Conservation (phyloP, 345 rosid species). For the Reutealis trisperma region DNA sequence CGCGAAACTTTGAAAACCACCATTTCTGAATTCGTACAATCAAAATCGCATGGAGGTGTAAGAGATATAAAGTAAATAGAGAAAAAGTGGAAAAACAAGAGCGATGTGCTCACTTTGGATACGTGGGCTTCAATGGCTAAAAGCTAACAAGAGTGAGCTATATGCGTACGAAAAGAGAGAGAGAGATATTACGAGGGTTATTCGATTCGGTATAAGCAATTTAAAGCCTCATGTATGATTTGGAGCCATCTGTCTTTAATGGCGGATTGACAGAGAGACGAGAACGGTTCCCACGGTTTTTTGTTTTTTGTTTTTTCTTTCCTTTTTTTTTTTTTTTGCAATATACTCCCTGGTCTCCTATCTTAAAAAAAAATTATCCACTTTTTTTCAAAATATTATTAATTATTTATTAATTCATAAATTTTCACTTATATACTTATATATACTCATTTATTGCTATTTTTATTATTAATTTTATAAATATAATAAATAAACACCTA, state of each 20-base stretch:
- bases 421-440: too few relatives aligned
- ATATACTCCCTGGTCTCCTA: too few relatives aligned
- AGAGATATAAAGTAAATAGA: not conserved
- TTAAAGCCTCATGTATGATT: conserved; percentile 1
- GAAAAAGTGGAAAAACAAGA: too few relatives aligned
- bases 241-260: not conserved
- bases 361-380: too few relatives aligned
- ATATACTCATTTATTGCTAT: too few relatives aligned
- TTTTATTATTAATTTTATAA: too few relatives aligned
- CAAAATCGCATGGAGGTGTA: not conserved
- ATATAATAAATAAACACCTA: too few relatives aligned
- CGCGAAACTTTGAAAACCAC: conserved; percentile 61
- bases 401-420: too few relatives aligned
- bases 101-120: not conserved
- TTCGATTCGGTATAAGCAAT: not conserved
- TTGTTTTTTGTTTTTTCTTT: too few relatives aligned
- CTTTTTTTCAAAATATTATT: too few relatives aligned
- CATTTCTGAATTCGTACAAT: conserved; percentile 26
- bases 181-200: not conserved
- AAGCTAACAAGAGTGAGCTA: not conserved
- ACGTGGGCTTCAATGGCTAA: conserved; percentile 4
- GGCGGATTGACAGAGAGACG: not conserved
- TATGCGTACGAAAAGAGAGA: not conserved
- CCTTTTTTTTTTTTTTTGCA: too few relatives aligned
- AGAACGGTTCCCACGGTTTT: conserved; percentile 19